Percentiles rank a stretch among this genome's conserved stretches.
These are phyloP conservation scores for Plectosphaerella sp. DNA, from an alignment of 2,329 filamentous ascomycete genomes.

Conservation along the genomic window DNA sequence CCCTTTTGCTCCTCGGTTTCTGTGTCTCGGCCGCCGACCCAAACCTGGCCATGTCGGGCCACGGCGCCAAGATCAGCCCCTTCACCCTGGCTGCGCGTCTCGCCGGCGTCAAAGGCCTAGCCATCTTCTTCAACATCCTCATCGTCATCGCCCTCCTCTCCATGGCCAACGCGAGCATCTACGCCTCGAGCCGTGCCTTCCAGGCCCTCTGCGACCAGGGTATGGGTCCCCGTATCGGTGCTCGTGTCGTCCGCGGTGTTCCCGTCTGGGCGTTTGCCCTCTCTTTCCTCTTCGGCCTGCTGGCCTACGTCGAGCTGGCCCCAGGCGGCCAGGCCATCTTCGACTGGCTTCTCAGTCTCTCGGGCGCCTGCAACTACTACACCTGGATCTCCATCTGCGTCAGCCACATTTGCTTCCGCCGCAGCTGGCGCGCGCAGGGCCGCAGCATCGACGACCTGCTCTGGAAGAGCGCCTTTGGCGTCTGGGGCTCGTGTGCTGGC, in stretches of 20 bases:
- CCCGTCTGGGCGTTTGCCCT: conserved; percentile 35
- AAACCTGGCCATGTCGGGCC: conserved; percentile 25
- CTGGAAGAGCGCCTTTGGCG: conserved; percentile 22
- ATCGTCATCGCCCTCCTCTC: conserved; percentile 27
- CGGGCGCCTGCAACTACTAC: conserved; percentile 39
- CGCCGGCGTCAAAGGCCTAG: conserved; percentile 20
- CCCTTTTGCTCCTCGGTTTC: conserved; percentile 47
- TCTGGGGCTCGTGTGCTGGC: conserved; percentile 18
- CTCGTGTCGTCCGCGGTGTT: conserved; percentile 27
- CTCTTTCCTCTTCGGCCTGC: conserved; percentile 32
- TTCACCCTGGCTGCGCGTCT: conserved; percentile 21
- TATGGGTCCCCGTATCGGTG: conserved; percentile 24
- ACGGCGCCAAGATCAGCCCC: conserved; percentile 17
- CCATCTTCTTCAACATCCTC: conserved; percentile 28
- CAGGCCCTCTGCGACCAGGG: conserved; percentile 27
- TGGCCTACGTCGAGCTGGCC: conserved; percentile 38
- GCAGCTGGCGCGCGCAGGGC: conserved; percentile 32
- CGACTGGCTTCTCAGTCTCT: conserved; percentile 40
- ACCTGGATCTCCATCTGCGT: conserved; percentile 43
- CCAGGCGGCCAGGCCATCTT: conserved; percentile 32
- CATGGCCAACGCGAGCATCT: conserved; percentile 37
- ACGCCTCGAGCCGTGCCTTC: conserved; percentile 29
- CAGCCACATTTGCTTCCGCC: conserved; percentile 40
- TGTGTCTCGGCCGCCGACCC: conserved; percentile 40
- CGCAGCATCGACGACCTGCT: conserved; percentile 27